Evolutionary conservation across 306 rosid species (phyloP).

Genomic region (Macrotyloma uniflorum): DNA sequence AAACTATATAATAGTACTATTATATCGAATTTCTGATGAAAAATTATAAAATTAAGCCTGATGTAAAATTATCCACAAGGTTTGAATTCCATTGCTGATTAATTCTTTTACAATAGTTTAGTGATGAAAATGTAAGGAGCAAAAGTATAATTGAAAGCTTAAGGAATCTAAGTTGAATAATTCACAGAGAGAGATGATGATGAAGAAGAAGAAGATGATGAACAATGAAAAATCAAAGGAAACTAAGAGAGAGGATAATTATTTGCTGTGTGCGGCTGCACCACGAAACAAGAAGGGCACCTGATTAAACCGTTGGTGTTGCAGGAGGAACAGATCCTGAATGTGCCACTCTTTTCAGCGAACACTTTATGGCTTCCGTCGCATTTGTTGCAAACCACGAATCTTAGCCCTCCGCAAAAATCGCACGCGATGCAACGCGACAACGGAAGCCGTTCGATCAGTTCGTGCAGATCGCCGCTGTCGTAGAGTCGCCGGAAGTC

Average conservation of each 20-base stretch:
- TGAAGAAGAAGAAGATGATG: too few species aligned
- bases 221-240: background rate
- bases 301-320: constrained; percentile 69
- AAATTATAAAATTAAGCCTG: too few species aligned
- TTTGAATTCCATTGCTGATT: background rate
- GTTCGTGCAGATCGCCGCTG: constrained; percentile 59
- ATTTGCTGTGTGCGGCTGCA: constrained; percentile 39
- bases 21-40: too few species aligned
- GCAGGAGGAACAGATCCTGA: constrained; percentile 57
- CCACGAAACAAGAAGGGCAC: constrained; percentile 65
- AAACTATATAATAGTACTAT: background rate
- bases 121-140: background rate
- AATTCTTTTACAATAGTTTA: background rate
- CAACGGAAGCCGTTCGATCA: constrained; percentile 63
- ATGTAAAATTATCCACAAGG: background rate
- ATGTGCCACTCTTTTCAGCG: constrained; percentile 49
- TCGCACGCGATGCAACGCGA: constrained; percentile 49
- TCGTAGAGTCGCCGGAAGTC: constrained; percentile 64
- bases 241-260: background rate
- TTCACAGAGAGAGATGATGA: background rate
- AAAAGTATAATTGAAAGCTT: background rate
- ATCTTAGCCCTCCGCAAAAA: constrained; percentile 74
- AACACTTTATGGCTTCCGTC: constrained; percentile 83
- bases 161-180: background rate
- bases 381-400: constrained; percentile 65